phyloP scores from a whole-genome alignment of 1,284 basidiomycete species.

The Porogramme epimiltina region DNA sequence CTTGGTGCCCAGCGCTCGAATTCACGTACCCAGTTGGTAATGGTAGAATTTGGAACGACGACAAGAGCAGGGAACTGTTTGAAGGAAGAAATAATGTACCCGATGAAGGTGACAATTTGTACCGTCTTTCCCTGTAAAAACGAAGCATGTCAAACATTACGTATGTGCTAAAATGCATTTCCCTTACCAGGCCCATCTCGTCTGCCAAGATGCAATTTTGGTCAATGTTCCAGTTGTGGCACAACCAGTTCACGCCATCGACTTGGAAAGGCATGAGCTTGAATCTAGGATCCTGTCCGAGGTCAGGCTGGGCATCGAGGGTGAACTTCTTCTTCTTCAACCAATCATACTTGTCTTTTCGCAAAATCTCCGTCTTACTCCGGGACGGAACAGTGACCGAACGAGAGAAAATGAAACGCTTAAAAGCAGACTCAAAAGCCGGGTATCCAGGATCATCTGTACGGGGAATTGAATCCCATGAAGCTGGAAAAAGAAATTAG shows the following conservation, averaged over 20 bases:
- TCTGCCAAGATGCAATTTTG: conserved; percentile 96
- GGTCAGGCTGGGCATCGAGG: conserved; percentile 51
- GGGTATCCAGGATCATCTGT: conserved; percentile 55
- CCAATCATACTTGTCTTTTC: conserved; percentile 37
- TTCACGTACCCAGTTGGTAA: conserved; percentile 87
- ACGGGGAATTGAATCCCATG: conserved; percentile 88
- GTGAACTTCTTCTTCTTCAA: conserved; percentile 48
- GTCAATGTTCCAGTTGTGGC: conserved; percentile 85
- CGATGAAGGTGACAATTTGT: conserved; percentile 87
- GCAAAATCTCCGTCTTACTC: conserved; percentile 38
- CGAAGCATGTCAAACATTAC: conserved; percentile 6
- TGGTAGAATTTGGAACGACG: conserved; percentile 93
- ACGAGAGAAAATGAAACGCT: conserved; percentile 64
- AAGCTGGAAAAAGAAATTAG: conserved; percentile 54
- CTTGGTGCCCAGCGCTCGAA: conserved; percentile 91
- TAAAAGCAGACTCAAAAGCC: conserved; percentile 69
- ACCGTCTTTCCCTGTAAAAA: conserved; percentile 83
- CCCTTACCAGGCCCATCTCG: conserved; percentile 89
- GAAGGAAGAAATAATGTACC: conserved; percentile 66
- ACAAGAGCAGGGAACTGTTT: conserved; percentile 81
- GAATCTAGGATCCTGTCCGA: conserved; percentile 63
- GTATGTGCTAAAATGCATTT: conserved; percentile 1
- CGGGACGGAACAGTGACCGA: conserved; percentile 61
- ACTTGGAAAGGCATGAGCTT: conserved; percentile 89
- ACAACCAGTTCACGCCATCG: conserved; percentile 92